Evolutionary conservation across 306 rosid species (phyloP), one percentile per base, ranked within the genome.

Genomic region (Rosa multiflora): DNA sequence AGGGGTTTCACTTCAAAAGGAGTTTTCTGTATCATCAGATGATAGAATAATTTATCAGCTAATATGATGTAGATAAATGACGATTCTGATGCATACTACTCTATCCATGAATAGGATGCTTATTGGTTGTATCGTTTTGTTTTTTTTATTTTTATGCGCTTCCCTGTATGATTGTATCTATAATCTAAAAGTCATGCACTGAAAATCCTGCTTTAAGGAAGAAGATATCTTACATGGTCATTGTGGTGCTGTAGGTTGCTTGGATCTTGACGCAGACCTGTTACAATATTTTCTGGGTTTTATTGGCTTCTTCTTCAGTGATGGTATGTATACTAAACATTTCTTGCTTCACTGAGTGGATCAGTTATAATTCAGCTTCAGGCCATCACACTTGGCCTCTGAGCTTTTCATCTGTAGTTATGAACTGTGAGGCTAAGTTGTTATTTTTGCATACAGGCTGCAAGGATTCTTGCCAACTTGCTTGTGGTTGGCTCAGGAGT

Each of bases 401-500:
- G 13, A 13, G 11, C 1, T 55, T 55, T 56, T 40, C 4, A 13
- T 10, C 17, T 39, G 5, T 20, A 18, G 26, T 68, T 68, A 10
- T 18, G 8, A 67, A 67, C 49, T 68, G 26, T 56, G 53, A 10
- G 43, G 37, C 20, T 61, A 44, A 75, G 46, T 46, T 29, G 46
- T 46, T 26, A 12, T 29, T 62, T 44, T 2, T 62, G 46, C 18
- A 35, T 80, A 69, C 94, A 94, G 98, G 98, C 98, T 76, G 84
- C 94, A 32, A 94, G 82, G 88, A 80, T 92, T 87, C 90, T 94
- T 43, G 96, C 96, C 6, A 94, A 89, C 79, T 83, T 94, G 67
- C 55, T 94, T 61, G 91, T 92, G n/a, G 83, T 88, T 88, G 96
- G 98, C 10, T 92, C 94, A 44, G 92, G 90, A 73, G 85, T 92